Conservation (phyloP, 2,329 filamentous ascomycete species). For the Emmonsia crescens region DNA sequence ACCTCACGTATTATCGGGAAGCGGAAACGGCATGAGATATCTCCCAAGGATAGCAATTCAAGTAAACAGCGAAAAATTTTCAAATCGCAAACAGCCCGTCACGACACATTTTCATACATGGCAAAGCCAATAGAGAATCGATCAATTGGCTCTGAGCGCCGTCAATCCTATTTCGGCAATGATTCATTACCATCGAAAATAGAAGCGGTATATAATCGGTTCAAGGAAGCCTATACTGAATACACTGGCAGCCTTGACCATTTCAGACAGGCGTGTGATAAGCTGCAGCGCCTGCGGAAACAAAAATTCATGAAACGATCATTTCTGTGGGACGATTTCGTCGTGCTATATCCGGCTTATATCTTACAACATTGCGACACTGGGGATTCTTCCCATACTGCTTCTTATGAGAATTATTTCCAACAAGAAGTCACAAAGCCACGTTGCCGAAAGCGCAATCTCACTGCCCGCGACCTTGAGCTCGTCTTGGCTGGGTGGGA, state of each 20-base stretch:
- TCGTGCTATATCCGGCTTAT: constrained; percentile 32
- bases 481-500: constrained; percentile 19
- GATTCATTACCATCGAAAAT: background rate
- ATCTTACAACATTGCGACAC: background rate
- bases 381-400: background rate
- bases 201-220: constrained; percentile 25
- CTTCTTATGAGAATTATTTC: constrained; percentile 32
- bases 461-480: constrained; percentile 24
- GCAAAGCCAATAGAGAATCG: background rate
- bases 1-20: background rate
- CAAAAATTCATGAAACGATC: constrained; percentile 24
- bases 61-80: background rate
- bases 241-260: constrained; percentile 30
- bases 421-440: constrained; percentile 21
- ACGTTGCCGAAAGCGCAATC: constrained; percentile 26
- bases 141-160: background rate
- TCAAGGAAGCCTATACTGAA: constrained; percentile 28
- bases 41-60: background rate
- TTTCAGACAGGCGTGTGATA: constrained; percentile 30
- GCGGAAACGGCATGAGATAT: background rate
- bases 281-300: constrained; percentile 23
- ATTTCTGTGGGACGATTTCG: constrained; percentile 37
- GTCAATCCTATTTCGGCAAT: background rate
- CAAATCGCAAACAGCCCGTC: background rate
- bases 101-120: background rate